Conservation (phyloP, 176 grass and related monocot species). For the Phoenix roebelenii region DNA sequence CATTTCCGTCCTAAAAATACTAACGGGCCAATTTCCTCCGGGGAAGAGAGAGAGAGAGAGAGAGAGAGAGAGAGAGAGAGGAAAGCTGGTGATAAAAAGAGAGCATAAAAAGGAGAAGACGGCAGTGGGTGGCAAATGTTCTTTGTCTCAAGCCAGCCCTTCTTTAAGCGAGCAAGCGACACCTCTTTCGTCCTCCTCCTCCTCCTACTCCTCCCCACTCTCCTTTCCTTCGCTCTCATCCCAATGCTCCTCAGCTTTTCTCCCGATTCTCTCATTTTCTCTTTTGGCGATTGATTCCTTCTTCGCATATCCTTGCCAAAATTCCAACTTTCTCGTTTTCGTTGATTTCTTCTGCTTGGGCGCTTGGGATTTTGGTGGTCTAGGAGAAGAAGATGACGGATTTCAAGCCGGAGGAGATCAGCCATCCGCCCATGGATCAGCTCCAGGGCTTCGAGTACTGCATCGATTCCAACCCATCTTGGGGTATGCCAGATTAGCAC, state of each 20-base stretch:
- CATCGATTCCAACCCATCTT: constrained; percentile 12
- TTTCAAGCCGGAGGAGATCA: constrained; percentile 10
- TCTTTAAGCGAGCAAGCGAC: too few relatives aligned
- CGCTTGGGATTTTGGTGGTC: not conserved
- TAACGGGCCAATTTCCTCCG: too few relatives aligned
- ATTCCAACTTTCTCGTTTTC: not conserved
- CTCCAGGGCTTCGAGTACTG: constrained; percentile 13
- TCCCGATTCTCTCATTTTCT: not conserved
- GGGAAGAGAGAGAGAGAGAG: too few relatives aligned
- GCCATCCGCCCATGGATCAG: constrained; percentile 6
- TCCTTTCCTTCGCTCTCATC: not conserved
- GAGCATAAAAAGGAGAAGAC: too few relatives aligned
- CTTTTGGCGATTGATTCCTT: not conserved
- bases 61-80: too few relatives aligned
- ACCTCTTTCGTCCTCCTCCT: not conserved
- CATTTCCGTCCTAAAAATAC: too few relatives aligned
- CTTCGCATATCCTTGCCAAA: not conserved
- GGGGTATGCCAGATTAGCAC: constrained; percentile 1
- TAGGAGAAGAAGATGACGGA: not conserved
- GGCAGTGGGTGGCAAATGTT: too few relatives aligned
- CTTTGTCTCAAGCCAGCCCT: too few relatives aligned
- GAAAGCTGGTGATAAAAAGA: too few relatives aligned
- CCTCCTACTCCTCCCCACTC: not conserved
- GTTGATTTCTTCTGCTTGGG: not conserved
- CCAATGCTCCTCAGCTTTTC: not conserved